A percentile compares a stretch with the other conserved stretches of the same genome.
Evolutionary conservation across 805 yeast species (phyloP).

Genomic region (Saturnispora gosingensis): DNA sequence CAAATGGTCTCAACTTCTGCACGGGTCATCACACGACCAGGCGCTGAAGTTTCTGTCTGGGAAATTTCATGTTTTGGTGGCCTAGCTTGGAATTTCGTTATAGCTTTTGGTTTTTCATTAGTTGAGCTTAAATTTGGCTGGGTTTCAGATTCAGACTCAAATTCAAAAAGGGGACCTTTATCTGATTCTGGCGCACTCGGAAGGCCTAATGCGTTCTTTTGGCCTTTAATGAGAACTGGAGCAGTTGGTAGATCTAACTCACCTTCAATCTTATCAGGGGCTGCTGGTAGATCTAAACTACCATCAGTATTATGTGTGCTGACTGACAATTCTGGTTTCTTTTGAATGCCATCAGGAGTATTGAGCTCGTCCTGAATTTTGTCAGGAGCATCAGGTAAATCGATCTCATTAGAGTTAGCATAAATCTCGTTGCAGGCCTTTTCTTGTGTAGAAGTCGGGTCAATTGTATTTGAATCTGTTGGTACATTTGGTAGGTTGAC

Average conservation of each 20-base stretch:
- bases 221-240: conserved; percentile 26
- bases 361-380: conserved; percentile 21
- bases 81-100: not conserved
- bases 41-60: not conserved
- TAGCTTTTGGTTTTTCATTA: not conserved
- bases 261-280: conserved; percentile 18
- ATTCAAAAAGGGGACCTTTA: not conserved
- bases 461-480: not conserved
- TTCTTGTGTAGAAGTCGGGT: too few relatives aligned
- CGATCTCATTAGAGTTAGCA: not conserved
- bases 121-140: not conserved
- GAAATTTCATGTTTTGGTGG: not conserved
- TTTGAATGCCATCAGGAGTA: conserved; percentile 15
- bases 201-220: conserved; percentile 22
- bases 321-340: too few relatives aligned
- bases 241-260: conserved; percentile 22
- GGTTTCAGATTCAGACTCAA: not conserved
- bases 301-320: too few relatives aligned
- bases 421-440: not conserved
- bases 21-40: conserved; percentile 15
- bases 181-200: conserved; percentile 20
- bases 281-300: conserved; percentile 3
- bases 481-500: conserved; percentile 14
- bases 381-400: conserved; percentile 14
- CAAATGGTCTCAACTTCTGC: conserved; percentile 42